Base-by-base conservation (phyloP, 2,329 filamentous ascomycete species). In the Monilinia polystroma region DNA sequence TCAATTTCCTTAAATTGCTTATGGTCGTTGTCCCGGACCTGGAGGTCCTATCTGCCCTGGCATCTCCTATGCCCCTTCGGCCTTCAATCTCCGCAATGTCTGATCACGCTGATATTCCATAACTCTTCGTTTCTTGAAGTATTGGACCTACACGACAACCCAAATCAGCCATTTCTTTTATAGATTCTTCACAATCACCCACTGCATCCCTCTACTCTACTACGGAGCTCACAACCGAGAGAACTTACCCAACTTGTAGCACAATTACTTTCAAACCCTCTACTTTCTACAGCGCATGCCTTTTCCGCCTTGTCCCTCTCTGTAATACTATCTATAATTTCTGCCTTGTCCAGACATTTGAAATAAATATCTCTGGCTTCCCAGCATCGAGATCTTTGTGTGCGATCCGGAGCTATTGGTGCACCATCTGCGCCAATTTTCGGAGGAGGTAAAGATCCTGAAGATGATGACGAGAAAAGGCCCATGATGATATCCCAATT, bases 101-200 rank as follows among this genome's bases (percentile, higher is more conserved):
- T 88, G 83, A 75, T 91, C 89, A 79, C 94, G 92, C 74, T 96
- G 91, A 75, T 91, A 85, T 73, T 99, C 95, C 80, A 96, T 94
- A 47, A 98, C 92, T 74, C 95, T 85, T 80, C 93, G 90, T 79
- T 97, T 93, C 83, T 98, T 97, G 81, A 99, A 99, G 79, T 99
- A 98, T 80, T 93, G 92, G 69, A 97, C 91, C 92, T 95, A 73
- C 64, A 72, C 32, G n/a, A 55, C 32, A 57, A n/a, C 11, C 32
- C 41, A 18, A 63, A 38, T 63, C 32, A 63, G 60, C 60, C 12
- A 18, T 54, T 12, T 23, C 38, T 72, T 69, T 72, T 70, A 68
- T 67, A 54, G 57, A 7, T 55, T 64, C 26, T 41, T 26, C 18
- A 23, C 29, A 41, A 4, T n/a, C 10, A 1, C 23, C 38, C 32